phyloP scores from a whole-genome alignment of 139 green algal genomes.

The Pseudopediastrum boryanum region DNA sequence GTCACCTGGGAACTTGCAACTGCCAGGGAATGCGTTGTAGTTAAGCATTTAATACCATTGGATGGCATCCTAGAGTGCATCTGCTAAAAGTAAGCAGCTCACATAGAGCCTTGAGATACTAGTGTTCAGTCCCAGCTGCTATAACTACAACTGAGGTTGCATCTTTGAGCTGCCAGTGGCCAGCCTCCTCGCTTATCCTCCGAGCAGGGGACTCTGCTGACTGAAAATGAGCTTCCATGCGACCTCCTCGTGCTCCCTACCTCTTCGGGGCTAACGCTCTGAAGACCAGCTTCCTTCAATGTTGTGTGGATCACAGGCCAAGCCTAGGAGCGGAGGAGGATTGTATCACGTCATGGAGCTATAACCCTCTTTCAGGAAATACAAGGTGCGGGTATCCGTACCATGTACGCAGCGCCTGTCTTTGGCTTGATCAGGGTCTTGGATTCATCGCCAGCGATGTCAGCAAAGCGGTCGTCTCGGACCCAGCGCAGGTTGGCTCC shows the following conservation, averaged over 20 bases:
- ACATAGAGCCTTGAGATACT: background rate
- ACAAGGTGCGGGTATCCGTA: background rate
- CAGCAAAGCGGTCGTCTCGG: conserved; percentile 26
- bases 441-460: conserved; percentile 3
- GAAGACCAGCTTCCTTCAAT: conserved; percentile 19
- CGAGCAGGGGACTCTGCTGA: no score
- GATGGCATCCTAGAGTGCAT: no score
- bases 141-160: background rate
- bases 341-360: conserved; percentile 5
- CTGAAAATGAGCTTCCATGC: background rate
- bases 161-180: background rate
- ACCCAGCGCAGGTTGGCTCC: conserved; percentile 29
- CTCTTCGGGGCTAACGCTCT: conserved; percentile 28
- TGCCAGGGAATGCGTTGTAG: no score
- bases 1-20: no score
- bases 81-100: no score
- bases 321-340: conserved; percentile 7
- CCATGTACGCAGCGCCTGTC: conserved; percentile 24
- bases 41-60: no score
- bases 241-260: background rate
- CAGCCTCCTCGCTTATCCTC: no score
- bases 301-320: conserved; percentile 40
- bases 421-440: conserved; percentile 33
- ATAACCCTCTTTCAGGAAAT: background rate
- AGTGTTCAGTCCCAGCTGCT: background rate